Evolutionary conservation across 345 rosid species (phyloP), one percentile per base, ranked within the genome.

Genomic region (Rhodomyrtus tomentosa): DNA sequence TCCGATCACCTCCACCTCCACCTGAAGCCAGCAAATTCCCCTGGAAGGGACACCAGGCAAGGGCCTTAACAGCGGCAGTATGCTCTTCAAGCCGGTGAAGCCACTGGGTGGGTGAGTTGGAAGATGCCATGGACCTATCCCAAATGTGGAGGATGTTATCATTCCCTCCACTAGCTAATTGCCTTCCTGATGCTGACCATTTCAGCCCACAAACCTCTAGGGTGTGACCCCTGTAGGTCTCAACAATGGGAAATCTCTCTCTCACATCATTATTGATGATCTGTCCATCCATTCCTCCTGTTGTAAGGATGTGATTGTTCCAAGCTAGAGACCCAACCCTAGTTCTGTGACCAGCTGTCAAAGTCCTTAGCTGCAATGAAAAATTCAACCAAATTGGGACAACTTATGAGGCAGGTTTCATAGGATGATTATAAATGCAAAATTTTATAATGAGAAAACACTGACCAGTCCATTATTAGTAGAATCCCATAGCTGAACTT

Each of bases 401-500:
- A 9, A 48, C 50, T 48, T 48, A 10, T 10, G 12, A 48, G 50
- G 50, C 50, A 48, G 50, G 50, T 10, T 48, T 48, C 50, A 48
- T 48, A 13, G 0, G 50, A 48, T 48, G 50, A 48, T 10, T 48
- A 48, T 48, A 13, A 1, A 5, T 4, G 5, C 16, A 53, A 55
- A 83, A 80, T 86, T 90, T 90, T 6, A n/a, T n/a, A 20, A 22
- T 10, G 50, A 48, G 50, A 48, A 10, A 48, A 48, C 50, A 48
- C 50, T 12, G 5, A 81, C 73, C 12, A 85, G 90, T 82, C 74
- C 51, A 48, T 88, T 87, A 55, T 91, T 55, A 81, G 87, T 50
- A 32, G 82, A 88, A 85, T 93, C 95, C 92, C 92, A 89, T 40
- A 93, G n/a, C 51, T 90, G 93, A 22, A 93, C 93, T 42, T 91